Evolutionary conservation across 2,329 filamentous ascomycete genomes (phyloP), one percentile per base, ranked within the genome.

Genomic region (Exserohilum rostratum): DNA sequence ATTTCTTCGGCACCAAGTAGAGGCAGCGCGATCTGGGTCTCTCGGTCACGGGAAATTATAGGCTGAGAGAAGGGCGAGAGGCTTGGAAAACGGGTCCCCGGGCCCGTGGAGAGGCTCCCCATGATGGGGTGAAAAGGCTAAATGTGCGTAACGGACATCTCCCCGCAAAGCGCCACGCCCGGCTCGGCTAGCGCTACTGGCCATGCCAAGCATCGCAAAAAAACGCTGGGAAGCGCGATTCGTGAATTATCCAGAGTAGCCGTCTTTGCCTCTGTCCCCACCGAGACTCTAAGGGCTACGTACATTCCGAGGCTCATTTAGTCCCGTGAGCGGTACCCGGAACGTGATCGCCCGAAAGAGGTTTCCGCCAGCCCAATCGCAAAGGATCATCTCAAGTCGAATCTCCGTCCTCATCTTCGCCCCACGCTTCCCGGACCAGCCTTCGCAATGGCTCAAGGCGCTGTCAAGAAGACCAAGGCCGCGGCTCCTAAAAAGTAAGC

Each of bases 391-490:
- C 18, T 47, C 20, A 22, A 37, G 33, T 44, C 38, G 40, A 53
- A 25, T 30, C 44, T 53, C 34, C 42, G 29, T 31, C 15, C 46
- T 31, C 46, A 34, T 50, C 52, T 47, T 48, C 29, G 53, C 52
- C 40, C 55, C 37, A 45, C 53, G 39, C 35, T 22, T 25, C 44
- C 22, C 43, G 17, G 13, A 7, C 20, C 20, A 20, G 15, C 46
- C n/a, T 40, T 13, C 49, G 50, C 43, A 57, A 82, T 82, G 80
- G 78, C 79, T 17, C 80, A 82, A 76, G 79, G 79, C 55, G 66
- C 71, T 31, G 64, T 82, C 50, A 83, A 83, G 60, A 82, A 81
- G 57, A 49, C 70, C 60, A 74, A 74, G 57, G 72, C 77, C 61
- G 53, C 73, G 43, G 67, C 68, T 48, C 62, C 65, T 18, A 66